Conservation (phyloP, 2,329 filamentous ascomycete genomes). For the Reticulascus tulasneorum region DNA sequence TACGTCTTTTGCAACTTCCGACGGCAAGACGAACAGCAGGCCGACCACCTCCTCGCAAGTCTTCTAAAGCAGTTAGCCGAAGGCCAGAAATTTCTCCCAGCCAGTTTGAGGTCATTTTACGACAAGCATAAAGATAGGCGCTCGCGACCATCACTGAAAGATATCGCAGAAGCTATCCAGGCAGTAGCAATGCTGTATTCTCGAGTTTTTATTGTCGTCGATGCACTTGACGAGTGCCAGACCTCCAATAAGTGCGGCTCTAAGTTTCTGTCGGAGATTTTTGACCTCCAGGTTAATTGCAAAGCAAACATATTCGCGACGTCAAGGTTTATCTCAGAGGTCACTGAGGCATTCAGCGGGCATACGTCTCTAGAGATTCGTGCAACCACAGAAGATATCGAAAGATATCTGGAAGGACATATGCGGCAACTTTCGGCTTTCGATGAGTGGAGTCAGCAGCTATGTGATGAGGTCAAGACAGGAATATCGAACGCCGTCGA, state of each 20-base stretch:
- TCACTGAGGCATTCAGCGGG: constrained; percentile 2
- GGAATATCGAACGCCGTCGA: constrained; percentile 3
- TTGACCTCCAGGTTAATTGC: constrained; percentile 2
- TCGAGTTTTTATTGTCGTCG: constrained; percentile 15
- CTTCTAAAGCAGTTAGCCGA: constrained; percentile 33
- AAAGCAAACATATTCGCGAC: constrained; percentile 19
- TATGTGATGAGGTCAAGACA: constrained; percentile 4
- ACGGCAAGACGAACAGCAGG: constrained; percentile 29
- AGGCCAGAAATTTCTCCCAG: constrained; percentile 19
- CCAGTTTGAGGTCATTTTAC: constrained; percentile 23
- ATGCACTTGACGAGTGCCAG: constrained; percentile 25
- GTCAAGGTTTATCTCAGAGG: constrained; percentile 15
- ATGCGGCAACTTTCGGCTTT: constrained; percentile 2
- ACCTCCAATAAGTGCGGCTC: constrained; percentile 5
- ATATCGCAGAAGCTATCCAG: constrained; percentile 8
- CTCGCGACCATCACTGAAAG: constrained; percentile 6
- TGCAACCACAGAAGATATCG: constrained; percentile 13
- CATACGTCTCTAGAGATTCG: constrained; percentile 8
- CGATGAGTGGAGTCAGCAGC: background rate
- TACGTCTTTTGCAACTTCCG: constrained; percentile 44
- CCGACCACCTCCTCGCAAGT: constrained; percentile 24
- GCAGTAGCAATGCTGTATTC: constrained; percentile 1
- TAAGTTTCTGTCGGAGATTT: constrained; percentile 3
- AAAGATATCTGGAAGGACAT: constrained; percentile 2
- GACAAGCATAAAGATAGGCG: constrained; percentile 2